Conservation (phyloP, 2,329 filamentous ascomycete genomes). For the Trichoderma oligosporum region DNA sequence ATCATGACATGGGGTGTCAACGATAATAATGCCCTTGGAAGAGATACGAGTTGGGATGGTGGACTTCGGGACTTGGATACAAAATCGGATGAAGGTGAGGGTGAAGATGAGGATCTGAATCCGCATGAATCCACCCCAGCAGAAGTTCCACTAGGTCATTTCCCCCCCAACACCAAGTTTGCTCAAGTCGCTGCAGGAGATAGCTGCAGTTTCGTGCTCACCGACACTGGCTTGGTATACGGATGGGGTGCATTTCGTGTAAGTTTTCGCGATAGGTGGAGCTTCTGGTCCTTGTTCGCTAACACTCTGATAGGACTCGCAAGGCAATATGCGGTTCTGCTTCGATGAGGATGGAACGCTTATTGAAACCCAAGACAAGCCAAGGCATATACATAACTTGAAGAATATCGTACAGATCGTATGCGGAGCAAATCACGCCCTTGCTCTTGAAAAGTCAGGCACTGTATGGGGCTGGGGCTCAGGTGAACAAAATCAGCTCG, state of each 20-base stretch:
- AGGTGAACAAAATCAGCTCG: conserved; percentile 47
- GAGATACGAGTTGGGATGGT: conserved; percentile 49
- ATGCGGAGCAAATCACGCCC: conserved; percentile 61
- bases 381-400: conserved; percentile 49
- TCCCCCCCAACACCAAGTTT: conserved; percentile 54
- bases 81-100: conserved; percentile 20
- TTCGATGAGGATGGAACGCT: conserved; percentile 38
- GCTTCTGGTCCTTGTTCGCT: no score
- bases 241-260: conserved; percentile 74
- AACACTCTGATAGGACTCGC: conserved; percentile 21
- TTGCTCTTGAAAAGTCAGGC: conserved; percentile 58
- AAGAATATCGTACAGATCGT: conserved; percentile 58
- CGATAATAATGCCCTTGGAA: conserved; percentile 60
- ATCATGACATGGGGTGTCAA: conserved; percentile 66
- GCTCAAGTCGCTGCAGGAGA: conserved; percentile 60
- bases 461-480: conserved; percentile 24
- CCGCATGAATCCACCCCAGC: conserved; percentile 56
- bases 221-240: conserved; percentile 64
- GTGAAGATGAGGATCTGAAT: conserved; percentile 50
- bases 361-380: conserved; percentile 44
- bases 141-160: conserved; percentile 44
- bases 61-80: conserved; percentile 31
- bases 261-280: conserved; percentile 35
- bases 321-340: conserved; percentile 48
- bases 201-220: conserved; percentile 66